Conservation (phyloP, 2,329 filamentous ascomycete genomes). For the Aspergillus brasiliensis region DNA sequence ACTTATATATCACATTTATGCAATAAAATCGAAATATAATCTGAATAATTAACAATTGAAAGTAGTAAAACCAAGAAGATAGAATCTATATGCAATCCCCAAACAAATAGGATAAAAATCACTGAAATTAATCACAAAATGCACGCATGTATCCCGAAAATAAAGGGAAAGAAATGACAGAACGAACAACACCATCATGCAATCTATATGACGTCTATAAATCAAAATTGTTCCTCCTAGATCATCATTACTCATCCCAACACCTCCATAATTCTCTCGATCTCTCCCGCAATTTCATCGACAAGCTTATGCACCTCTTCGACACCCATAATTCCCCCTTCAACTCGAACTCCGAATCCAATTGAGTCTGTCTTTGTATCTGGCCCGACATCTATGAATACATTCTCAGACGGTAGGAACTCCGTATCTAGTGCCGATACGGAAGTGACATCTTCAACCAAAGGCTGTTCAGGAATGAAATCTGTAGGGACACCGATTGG, state of each 20-base stretch:
- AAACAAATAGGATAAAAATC: no score
- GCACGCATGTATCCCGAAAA: no score
- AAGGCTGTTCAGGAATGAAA: conserved; percentile 23
- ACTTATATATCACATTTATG: no score
- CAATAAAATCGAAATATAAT: no score
- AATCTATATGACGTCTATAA: no score
- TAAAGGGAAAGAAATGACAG: no score
- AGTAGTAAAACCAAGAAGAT: no score
- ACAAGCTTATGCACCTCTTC: conserved; percentile 22
- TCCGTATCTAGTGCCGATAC: conserved; percentile 27
- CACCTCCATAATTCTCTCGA: conserved; percentile 18
- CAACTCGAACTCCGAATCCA: conserved; percentile 32
- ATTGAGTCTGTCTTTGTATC: conserved; percentile 27
- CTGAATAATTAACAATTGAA: no score
- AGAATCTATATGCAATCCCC: no score
- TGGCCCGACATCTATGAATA: conserved; percentile 32
- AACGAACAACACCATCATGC: no score
- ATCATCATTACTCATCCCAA: neutral
- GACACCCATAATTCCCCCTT: conserved; percentile 24
- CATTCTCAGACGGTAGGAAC: conserved; percentile 24
- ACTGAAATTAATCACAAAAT: no score
- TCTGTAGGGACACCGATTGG: conserved; percentile 31
- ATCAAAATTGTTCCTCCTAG: no score
- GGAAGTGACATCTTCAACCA: conserved; percentile 17
- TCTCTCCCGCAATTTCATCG: conserved; percentile 21